Conservation (phyloP, 441 rosid species). For the Eutrema salsugineum region DNA sequence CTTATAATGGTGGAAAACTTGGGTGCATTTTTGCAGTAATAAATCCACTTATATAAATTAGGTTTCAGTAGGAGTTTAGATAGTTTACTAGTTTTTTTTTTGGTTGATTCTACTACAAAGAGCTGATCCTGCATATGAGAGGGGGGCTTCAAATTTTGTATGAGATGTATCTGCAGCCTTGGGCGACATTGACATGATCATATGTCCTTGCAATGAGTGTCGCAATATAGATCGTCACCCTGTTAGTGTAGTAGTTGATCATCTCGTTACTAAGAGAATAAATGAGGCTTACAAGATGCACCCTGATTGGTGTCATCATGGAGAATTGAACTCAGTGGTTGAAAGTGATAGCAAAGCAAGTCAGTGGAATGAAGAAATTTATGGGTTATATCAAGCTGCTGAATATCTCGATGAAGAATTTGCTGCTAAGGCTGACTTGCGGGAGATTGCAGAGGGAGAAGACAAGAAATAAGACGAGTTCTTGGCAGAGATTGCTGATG, state of each 20-base stretch:
- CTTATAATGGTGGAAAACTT: no score
- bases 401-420: not conserved
- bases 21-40: no score
- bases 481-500: not conserved
- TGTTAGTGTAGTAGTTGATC: not conserved
- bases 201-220: not conserved
- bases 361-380: not conserved
- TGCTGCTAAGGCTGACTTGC: not conserved
- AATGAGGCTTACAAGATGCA: not conserved
- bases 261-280: not conserved
- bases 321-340: not conserved
- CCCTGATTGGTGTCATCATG: not conserved
- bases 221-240: not conserved
- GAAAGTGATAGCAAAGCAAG: no score
- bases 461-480: not conserved
- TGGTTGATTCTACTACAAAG: no score
- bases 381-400: not conserved
- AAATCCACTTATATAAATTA: no score
- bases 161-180: not conserved
- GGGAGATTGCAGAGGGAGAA: not conserved
- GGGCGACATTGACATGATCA: not conserved
- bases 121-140: not conserved
- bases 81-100: no score
- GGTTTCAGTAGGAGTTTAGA: no score
- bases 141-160: not conserved